A percentile compares a stretch with the other conserved stretches of the same genome.
Evolutionary conservation across 1,284 basidiomycete genomes (phyloP).

Genomic region (Tremellales sp.): DNA sequence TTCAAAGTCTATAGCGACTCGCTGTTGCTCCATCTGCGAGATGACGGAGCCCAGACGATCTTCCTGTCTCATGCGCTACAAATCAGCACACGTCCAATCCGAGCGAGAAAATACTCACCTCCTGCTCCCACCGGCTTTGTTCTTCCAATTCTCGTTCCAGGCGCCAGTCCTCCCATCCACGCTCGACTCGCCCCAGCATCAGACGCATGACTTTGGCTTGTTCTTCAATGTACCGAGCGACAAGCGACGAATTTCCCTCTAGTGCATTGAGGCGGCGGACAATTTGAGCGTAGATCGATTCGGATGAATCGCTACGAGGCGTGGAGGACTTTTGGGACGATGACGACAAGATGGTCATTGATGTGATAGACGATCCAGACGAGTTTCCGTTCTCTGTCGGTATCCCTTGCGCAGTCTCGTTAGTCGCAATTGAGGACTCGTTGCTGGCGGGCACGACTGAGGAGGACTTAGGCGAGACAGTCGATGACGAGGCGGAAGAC

Average conservation of each 20-base stretch:
- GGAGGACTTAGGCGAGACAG: neutral
- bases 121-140: constrained; percentile 26
- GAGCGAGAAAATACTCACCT: constrained; percentile 19
- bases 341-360: no score
- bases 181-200: constrained; percentile 66
- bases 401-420: neutral
- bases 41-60: constrained; percentile 35
- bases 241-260: constrained; percentile 83
- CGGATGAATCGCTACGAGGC: constrained; percentile 58
- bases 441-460: no score
- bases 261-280: constrained; percentile 84
- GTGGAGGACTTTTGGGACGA: constrained; percentile 14
- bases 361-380: constrained; percentile 3
- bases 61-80: constrained; percentile 39
- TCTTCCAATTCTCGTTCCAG: constrained; percentile 23
- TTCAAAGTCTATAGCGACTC: constrained; percentile 31
- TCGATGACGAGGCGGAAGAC: neutral
- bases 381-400: neutral
- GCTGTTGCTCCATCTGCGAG: constrained; percentile 39
- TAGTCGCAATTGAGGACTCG: neutral
- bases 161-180: constrained; percentile 41
- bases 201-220: constrained; percentile 75
- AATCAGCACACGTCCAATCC: neutral
- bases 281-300: constrained; percentile 94
- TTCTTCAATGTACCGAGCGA: constrained; percentile 84